Conservation (phyloP, 2,329 filamentous ascomycete species). For the Scedosporium aurantiacum region DNA sequence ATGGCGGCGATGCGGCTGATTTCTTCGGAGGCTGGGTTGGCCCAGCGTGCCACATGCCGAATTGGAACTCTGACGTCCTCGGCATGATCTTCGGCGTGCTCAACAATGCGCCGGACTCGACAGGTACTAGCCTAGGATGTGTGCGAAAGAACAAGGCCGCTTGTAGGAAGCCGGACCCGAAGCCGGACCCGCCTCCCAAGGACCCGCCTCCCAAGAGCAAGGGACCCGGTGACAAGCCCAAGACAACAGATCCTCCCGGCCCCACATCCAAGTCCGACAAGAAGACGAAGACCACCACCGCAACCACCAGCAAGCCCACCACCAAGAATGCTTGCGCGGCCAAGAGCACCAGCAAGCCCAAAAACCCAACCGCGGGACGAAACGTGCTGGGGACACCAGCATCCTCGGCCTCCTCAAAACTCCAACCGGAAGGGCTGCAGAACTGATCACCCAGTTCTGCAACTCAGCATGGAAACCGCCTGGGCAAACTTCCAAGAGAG, state of each 20-base stretch:
- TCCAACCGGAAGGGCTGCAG: background rate
- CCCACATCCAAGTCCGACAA: background rate
- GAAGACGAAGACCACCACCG: background rate
- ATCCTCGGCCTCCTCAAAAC: background rate
- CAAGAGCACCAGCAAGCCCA: background rate
- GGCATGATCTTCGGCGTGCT: background rate
- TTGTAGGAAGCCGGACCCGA: background rate
- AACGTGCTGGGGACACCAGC: background rate
- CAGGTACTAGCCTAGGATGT: background rate
- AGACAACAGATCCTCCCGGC: background rate
- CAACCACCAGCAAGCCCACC: background rate
- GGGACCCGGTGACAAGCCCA: background rate
- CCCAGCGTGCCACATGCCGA: background rate
- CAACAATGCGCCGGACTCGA: background rate
- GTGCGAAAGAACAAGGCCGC: background rate
- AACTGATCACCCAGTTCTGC: background rate
- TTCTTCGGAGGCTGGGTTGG: background rate
- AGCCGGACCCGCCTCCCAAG: background rate
- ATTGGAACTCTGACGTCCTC: background rate
- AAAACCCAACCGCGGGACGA: background rate
- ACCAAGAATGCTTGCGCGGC: background rate
- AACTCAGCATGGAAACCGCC: background rate
- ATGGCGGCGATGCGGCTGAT: background rate
- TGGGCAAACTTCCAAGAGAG: background rate
- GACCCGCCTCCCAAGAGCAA: background rate